phyloP scores from a whole-genome alignment of 2,329 filamentous ascomycete genomes.

The Colletotrichum tropicale region DNA sequence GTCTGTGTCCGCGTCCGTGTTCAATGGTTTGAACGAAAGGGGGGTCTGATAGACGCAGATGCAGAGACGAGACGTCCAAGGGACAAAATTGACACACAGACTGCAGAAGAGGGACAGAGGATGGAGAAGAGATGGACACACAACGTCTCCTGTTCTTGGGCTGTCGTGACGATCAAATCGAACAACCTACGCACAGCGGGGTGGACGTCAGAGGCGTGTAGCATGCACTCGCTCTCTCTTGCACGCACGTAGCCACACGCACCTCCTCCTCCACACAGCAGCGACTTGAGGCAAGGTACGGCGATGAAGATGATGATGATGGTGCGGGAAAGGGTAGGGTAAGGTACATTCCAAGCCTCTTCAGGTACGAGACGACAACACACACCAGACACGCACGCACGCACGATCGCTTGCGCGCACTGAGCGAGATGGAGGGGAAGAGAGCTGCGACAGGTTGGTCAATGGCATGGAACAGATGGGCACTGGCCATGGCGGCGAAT shows the following conservation, averaged over 20 bases:
- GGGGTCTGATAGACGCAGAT: not conserved
- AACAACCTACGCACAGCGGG: not conserved
- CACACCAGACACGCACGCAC: not conserved
- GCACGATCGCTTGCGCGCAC: not conserved
- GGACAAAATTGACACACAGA: slow-evolving; percentile 2
- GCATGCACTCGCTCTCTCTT: not conserved
- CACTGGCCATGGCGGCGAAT: not conserved
- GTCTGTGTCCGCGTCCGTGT: not conserved
- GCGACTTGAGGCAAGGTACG: not conserved
- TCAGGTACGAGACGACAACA: not conserved
- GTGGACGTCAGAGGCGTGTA: not conserved
- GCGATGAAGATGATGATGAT: not conserved
- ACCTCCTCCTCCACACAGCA: not conserved
- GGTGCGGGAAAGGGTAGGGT: not conserved
- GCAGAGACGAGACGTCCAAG: not conserved
- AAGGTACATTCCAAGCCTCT: not conserved
- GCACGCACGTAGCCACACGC: not conserved
- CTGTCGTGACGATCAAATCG: not conserved
- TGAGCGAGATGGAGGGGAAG: not conserved
- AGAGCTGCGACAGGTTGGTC: not conserved
- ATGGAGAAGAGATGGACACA: not conserved
- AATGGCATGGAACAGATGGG: not conserved
- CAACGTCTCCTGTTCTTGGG: not conserved
- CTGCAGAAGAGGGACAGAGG: not conserved
- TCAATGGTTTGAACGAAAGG: not conserved